These are phyloP conservation scores for Monarda citriodora DNA, from an alignment of 305 asterid species.

Conservation along the genomic window DNA sequence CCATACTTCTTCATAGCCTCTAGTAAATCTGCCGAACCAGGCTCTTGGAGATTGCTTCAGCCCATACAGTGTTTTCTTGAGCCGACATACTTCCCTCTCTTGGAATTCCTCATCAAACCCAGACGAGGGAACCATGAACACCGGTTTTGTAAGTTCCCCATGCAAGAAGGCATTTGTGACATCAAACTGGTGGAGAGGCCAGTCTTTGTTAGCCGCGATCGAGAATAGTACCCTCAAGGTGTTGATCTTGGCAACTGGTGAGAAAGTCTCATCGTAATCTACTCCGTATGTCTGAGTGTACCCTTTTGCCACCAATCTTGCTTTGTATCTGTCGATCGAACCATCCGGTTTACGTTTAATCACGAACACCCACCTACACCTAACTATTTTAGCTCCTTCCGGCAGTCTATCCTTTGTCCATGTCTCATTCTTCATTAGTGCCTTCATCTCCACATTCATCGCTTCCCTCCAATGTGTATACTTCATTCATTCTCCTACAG, in stretches of 20 bases:
- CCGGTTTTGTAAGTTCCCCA: neutral
- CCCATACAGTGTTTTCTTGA: neutral
- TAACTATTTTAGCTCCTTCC: no score
- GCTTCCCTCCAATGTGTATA: no score
- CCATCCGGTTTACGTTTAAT: neutral
- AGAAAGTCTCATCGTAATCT: neutral
- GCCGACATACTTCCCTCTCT: neutral
- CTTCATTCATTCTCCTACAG: no score
- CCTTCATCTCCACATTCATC: no score
- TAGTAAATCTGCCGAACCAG: neutral
- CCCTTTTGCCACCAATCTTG: neutral
- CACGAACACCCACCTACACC: no score
- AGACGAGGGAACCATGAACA: neutral
- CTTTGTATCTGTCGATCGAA: neutral
- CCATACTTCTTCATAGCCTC: neutral
- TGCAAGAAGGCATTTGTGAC: neutral
- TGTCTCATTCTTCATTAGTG: no score
- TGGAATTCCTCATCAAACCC: no score
- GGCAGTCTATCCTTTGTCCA: no score
- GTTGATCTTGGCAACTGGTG: neutral
- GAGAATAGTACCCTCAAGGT: neutral
- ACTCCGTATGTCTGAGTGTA: neutral
- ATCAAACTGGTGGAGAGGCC: neutral
- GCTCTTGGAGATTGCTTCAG: neutral
- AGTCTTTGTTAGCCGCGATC: neutral